Base-by-base conservation (phyloP, 257 asterid genomes). In the Solanum tarapatanum region DNA sequence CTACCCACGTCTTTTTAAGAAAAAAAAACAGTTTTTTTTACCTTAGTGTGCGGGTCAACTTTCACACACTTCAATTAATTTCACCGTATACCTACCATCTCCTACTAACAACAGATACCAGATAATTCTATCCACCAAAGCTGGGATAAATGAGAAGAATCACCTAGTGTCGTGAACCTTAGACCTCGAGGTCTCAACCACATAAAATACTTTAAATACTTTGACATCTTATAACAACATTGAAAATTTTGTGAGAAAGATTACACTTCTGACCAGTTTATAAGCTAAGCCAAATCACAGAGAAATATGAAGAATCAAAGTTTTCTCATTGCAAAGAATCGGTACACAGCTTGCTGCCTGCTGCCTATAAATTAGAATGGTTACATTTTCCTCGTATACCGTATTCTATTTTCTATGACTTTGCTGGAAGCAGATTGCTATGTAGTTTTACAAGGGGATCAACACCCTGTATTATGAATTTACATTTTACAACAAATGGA, bases 401-500 rank as follows among this genome's bases (percentile, higher is more conserved):
- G 55, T 86, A 43, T 39, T 26, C 84, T 73, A 86, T 73, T 28
- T 48, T 48, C 70, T 72, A 26, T 14, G 51, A 86, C 84, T 37
- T 73, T 73, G 17, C 84, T 73, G 70, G 84, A 45, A 72, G 70
- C 84, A 43, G 33, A 62, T 30, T 23, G 69, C 84, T 86, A 32
- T 73, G 24, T 72, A 32, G 84, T 73, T 58, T 86, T 86, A 86
- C 88, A 86, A 86, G 80, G 43, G 88, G 74, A 48, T 86, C 37
- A 86, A 86, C 69, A 33, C 69, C 66, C 39, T 86, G 69, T 84
- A 16, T 77, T 62, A 48, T 86, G 84, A 48, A 86, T 86, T 35
- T 58, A 86, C 66, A 86, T 70, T 72, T 86, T 86, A 86, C 88
- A 73, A 86, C 88, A 86, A 43, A 30, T 45, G 48, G 64, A 74